A percentile compares a stretch with the other conserved stretches of the same genome.
Conservation (phyloP, 202 grass and related monocot genomes). For the Hordeum pubiflorum region DNA sequence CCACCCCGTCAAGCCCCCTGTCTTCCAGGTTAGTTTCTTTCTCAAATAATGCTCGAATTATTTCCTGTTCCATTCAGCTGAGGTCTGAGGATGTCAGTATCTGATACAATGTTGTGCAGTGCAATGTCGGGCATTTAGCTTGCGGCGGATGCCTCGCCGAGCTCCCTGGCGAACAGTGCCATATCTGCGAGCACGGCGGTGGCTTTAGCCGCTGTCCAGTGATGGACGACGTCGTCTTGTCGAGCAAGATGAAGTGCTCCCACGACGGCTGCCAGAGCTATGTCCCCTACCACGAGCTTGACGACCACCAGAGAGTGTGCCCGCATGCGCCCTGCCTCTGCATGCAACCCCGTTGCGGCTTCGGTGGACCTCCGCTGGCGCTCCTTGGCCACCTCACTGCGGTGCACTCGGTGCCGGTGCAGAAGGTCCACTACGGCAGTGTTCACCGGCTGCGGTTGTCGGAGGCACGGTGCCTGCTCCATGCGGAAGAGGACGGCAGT, state of each 20-base stretch:
- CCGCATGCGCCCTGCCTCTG: neutral
- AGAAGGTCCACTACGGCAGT: neutral
- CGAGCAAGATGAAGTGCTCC: neutral
- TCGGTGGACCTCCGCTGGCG: neutral
- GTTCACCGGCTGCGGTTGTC: neutral
- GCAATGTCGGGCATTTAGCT: neutral
- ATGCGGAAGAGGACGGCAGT: neutral
- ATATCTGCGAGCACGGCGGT: neutral
- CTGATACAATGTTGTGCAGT: neutral
- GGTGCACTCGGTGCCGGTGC: neutral
- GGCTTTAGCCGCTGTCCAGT: neutral
- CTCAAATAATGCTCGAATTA: too few species aligned
- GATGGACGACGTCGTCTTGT: neutral
- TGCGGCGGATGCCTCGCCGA: neutral
- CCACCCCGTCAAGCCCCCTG: neutral
- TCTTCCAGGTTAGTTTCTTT: neutral
- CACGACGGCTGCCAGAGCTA: neutral
- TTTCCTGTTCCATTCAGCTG: neutral
- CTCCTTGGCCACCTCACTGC: neutral
- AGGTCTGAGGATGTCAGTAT: neutral
- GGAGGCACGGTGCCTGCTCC: neutral
- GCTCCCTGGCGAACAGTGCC: neutral
- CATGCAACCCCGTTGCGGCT: neutral
- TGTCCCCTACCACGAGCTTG: neutral
- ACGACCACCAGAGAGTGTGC: neutral